These are phyloP conservation scores for Picea abies DNA, from an alignment of 83 land plant genomes.

Conservation along the genomic window DNA sequence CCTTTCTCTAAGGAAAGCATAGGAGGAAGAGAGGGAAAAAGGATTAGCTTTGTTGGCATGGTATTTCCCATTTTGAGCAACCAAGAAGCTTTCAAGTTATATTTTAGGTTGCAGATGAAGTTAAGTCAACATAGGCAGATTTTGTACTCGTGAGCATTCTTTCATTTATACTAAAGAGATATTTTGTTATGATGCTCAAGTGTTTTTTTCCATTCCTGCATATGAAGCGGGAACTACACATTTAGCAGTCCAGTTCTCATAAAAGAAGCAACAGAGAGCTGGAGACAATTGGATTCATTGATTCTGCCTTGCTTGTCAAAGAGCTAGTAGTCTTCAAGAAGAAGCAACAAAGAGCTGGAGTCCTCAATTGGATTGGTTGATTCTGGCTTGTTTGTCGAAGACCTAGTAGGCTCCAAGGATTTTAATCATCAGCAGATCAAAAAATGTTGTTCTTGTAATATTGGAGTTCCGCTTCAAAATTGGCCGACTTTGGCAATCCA, in stretches of 20 bases:
- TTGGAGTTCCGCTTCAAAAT: no score
- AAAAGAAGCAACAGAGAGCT: not conserved
- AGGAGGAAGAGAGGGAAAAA: not conserved
- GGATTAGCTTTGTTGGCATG: conserved; percentile 12
- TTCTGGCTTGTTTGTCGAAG: no score
- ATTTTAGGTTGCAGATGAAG: not conserved
- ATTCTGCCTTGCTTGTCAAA: conserved; percentile 5
- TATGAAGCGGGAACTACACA: not conserved
- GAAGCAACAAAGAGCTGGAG: no score
- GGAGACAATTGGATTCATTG: not conserved
- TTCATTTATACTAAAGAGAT: conserved; percentile 13
- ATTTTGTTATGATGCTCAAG: conserved; percentile 7
- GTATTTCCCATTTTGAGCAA: conserved; percentile 4
- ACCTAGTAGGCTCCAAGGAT: no score
- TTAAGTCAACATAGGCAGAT: not conserved
- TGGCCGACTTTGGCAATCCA: no score
- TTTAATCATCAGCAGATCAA: no score
- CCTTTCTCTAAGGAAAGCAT: not conserved
- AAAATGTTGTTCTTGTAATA: no score
- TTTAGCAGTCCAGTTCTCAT: conserved; percentile 5
- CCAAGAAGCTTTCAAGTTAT: not conserved
- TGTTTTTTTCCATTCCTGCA: not conserved
- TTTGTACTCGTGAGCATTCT: conserved; percentile 16
- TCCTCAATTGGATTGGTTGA: no score
- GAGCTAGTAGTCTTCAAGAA: not conserved